These are phyloP conservation scores for Hondaea fermentalgiana DNA, from an alignment of 108 stramenopile species.

Conservation along the genomic window DNA sequence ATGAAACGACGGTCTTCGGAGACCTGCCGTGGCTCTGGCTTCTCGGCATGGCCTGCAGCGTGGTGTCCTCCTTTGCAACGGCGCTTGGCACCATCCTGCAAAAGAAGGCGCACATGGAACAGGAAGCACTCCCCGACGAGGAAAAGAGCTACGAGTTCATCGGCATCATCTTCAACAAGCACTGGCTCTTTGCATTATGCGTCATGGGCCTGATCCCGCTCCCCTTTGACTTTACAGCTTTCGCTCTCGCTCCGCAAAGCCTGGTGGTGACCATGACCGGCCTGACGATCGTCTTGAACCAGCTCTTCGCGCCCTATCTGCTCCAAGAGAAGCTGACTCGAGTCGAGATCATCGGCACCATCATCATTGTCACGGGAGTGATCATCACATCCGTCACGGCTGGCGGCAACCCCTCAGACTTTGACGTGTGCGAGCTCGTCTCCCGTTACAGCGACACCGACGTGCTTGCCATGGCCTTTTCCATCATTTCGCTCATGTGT, in stretches of 20 bases:
- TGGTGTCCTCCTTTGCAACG: neutral
- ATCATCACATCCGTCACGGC: neutral
- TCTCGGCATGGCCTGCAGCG: neutral
- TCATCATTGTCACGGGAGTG: neutral
- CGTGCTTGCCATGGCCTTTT: neutral
- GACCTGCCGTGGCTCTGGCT: neutral
- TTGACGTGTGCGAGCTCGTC: neutral
- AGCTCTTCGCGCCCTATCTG: neutral
- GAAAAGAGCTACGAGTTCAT: neutral
- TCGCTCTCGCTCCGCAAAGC: neutral
- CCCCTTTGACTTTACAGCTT: neutral
- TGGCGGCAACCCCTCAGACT: neutral
- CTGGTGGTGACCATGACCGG: neutral
- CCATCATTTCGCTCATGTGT: neutral
- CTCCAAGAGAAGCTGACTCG: neutral
- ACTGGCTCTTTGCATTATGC: neutral
- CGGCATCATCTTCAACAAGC: neutral
- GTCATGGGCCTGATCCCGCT: neutral
- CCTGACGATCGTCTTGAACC: neutral
- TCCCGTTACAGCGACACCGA: neutral
- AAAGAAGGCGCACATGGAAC: neutral
- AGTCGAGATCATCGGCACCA: neutral
- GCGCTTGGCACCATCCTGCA: conserved; percentile 2
- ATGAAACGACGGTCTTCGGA: neutral
- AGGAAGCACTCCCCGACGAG: neutral